Base-by-base conservation (phyloP, 768 basidiomycete genomes). In the Calocybe cyanea region DNA sequence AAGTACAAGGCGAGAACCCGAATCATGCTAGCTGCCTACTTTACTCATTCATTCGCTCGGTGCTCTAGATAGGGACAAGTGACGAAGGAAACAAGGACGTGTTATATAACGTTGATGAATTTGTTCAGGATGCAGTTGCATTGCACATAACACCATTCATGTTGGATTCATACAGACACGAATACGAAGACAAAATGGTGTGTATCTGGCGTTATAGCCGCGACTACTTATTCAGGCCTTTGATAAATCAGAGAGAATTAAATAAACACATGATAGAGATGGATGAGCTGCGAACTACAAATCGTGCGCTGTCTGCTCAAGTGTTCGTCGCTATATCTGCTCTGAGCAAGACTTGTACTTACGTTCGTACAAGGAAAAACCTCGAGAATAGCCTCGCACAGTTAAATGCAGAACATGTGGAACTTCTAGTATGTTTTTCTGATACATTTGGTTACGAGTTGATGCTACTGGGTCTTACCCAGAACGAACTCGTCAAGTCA, bases 121-220 rank as follows among this genome's bases (percentile, higher is more conserved):
- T 97, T 63, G 86, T 98, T 4, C 75, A 81, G 46, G 93, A 98
- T 57, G 87, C 94, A 7, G 81, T 90, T 48, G 80, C 82, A 17
- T 67, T 96, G 56, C 77, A 78, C 51, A 92, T 99, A 53, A 96
- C 94, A 3, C 91, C 96, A 0, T 94, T 98, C 67, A 92, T 94
- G 91, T 73, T 98, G 32, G 95, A 97, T 58, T 76, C 81, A 15
- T 95, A 90, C 60, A 79, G 84, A 24, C 87, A 83, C 43, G 93
- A 96, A 67, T 95, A 92, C 59, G 82, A 89, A 52, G 93, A 95
- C 47, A 66, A 83, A 43, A 68, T 89, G 48, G 77, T 76, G 63
- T 50, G 67, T 55, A 7, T 20, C 20, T 35, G 15, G 15, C 35
- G 30, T 23, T 34, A 17, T 43, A 30, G 13, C 24, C 33, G 13